Conservation (phyloP, 495 filamentous ascomycete genomes). For the Aspergillus kassunensis region DNA sequence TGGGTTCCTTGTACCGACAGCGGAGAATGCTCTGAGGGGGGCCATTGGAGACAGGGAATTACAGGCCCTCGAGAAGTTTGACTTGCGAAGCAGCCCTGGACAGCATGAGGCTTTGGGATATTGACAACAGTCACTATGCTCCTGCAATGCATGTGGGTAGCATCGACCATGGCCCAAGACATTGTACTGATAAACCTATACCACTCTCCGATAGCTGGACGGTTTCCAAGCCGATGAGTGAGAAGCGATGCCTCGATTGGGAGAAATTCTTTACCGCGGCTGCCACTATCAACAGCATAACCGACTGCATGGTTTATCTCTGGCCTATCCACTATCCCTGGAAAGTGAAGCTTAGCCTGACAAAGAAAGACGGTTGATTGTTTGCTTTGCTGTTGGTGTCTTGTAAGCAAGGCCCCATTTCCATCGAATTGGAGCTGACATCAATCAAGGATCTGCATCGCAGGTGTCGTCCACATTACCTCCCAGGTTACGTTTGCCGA, state of each 20-base stretch:
- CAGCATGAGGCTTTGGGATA: too few relatives aligned
- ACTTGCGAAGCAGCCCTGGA: too few relatives aligned
- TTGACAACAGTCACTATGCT: too few relatives aligned
- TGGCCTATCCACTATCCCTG: too few relatives aligned
- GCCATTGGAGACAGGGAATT: too few relatives aligned
- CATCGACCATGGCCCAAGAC: not conserved
- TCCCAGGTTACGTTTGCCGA: constrained; percentile 4
- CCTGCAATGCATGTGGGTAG: too few relatives aligned
- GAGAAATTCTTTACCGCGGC: constrained; percentile 2
- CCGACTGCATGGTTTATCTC: constrained; percentile 8
- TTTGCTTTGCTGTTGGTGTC: constrained; percentile 6
- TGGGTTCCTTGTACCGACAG: too few relatives aligned
- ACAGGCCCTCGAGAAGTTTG: too few relatives aligned
- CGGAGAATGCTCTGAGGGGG: too few relatives aligned
- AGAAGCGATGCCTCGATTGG: constrained; percentile 3
- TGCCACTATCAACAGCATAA: constrained; percentile 4
- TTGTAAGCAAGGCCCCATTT: not conserved
- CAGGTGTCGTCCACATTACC: constrained; percentile 5
- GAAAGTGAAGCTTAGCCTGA: too few relatives aligned
- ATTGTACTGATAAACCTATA: not conserved
- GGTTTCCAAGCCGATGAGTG: not conserved
- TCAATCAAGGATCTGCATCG: constrained; percentile 2
- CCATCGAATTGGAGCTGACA: not conserved
- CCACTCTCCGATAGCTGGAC: too few relatives aligned
- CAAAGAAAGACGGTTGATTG: not conserved